These are phyloP conservation scores for Candida rishiriensis DNA, from an alignment of 805 yeast species.

Conservation along the genomic window DNA sequence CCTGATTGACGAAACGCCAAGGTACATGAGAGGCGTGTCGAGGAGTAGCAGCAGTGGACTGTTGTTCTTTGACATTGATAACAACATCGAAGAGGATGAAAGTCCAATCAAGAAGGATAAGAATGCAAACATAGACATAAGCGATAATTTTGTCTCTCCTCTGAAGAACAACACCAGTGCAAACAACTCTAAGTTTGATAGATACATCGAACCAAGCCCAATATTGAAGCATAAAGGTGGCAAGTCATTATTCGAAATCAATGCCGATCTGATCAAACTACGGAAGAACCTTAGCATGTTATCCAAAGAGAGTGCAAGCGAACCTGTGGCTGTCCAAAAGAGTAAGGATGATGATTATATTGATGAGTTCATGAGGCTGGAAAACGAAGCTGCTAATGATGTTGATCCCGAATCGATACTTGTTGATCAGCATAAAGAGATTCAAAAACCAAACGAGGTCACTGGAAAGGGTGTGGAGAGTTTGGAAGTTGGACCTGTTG, in stretches of 20 bases:
- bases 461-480: slow-evolving; percentile 6
- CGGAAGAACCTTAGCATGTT: slow-evolving; percentile 16
- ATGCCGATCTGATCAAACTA: slow-evolving; percentile 40
- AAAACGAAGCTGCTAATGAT: background rate
- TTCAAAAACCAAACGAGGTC: slow-evolving; percentile 6
- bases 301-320: slow-evolving; percentile 12
- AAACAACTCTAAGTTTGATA: background rate
- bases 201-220: slow-evolving; percentile 29
- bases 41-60: slow-evolving; percentile 2
- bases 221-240: slow-evolving; percentile 19
- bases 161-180: background rate
- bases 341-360: slow-evolving; percentile 10
- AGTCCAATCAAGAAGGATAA: background rate
- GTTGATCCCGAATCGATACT: too few relatives aligned
- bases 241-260: slow-evolving; percentile 41
- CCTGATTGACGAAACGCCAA: slow-evolving; percentile 20
- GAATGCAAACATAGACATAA: background rate
- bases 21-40: slow-evolving; percentile 14
- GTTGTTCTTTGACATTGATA: slow-evolving; percentile 1
- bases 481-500: too few relatives aligned
- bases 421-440: background rate
- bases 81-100: slow-evolving; percentile 1
- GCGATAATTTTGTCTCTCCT: background rate
- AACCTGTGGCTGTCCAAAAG: slow-evolving; percentile 10
- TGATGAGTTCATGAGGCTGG: slow-evolving; percentile 1